Evolutionary conservation across 495 filamentous ascomycete genomes (phyloP).

Genomic region (Stereocaulon alpinum): DNA sequence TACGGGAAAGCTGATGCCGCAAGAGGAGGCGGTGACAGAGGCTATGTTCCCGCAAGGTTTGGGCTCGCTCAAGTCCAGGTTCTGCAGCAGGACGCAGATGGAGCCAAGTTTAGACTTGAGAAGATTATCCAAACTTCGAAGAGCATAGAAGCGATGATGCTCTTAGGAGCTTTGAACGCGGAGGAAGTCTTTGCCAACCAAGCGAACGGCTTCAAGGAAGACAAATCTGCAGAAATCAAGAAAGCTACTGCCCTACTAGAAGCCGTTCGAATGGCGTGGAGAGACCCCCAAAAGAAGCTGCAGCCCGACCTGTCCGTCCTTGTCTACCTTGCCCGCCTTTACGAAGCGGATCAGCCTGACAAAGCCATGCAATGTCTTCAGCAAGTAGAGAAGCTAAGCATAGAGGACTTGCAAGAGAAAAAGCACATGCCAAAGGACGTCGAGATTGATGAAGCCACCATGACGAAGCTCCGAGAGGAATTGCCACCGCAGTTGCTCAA

Average conservation of each 20-base stretch:
- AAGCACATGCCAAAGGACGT: constrained; percentile 55
- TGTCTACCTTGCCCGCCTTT: constrained; percentile 81
- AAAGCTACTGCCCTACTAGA: constrained; percentile 79
- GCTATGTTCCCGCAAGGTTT: constrained; percentile 87
- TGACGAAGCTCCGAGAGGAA: constrained; percentile 53
- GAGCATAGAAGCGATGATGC: constrained; percentile 80
- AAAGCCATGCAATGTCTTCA: constrained; percentile 84
- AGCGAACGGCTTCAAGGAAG: constrained; percentile 63
- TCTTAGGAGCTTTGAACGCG: constrained; percentile 81
- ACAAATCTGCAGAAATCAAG: constrained; percentile 69
- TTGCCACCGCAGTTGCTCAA: constrained; percentile 87
- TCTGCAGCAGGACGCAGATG: constrained; percentile 70
- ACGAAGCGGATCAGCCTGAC: constrained; percentile 74
- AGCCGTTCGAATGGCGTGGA: constrained; percentile 79
- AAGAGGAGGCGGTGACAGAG: constrained; percentile 74
- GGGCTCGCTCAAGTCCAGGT: constrained; percentile 82
- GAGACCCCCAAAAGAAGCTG: constrained; percentile 73
- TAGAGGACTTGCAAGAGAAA: constrained; percentile 55
- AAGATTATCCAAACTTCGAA: constrained; percentile 81
- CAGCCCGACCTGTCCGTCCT: constrained; percentile 77
- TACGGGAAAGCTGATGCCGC: constrained; percentile 84
- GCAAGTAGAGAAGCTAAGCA: constrained; percentile 79
- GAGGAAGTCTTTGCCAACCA: constrained; percentile 84
- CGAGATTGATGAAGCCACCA: constrained; percentile 49
- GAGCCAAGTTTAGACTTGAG: constrained; percentile 86